Evolutionary conservation across 1,284 basidiomycete genomes (phyloP), one percentile per base, ranked within the genome.

Genomic region (Cystobasidium slooffiae): DNA sequence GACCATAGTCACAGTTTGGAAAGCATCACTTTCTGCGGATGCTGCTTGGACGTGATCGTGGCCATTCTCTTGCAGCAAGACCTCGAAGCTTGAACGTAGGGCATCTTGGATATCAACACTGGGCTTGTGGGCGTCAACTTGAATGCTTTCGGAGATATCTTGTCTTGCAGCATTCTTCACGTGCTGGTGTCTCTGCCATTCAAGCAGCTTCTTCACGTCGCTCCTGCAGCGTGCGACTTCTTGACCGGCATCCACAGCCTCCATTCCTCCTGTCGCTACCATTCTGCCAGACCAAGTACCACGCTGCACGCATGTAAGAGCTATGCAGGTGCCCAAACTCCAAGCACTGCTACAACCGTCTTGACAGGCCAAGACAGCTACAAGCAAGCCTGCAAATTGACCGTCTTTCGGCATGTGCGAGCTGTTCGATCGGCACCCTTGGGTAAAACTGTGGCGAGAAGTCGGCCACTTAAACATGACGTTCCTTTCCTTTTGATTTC

Each of bases 1-100:
- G 14, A 44, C 49, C 39, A 63, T 62, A n/a, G 59, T 37, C 31
- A 72, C 43, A n/a, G 51, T 64, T 51, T 72, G 59, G 51, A 72
- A 72, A 9, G 69, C 69, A 53, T 63, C 58, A 20, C 55, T 49
- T 49, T 63, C 61, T 47, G 43, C 12, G 16, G 47, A 41, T 9
- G 44, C 44, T 37, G 47, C 51, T 20, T n/a, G 43, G 12, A 22
- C 59, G 16, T 53, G 59, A 53, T 49, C 69, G 39, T 31, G 44
- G 8, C 49, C 52, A 37, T 18, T n/a, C 31, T 41, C 37, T 37
- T 20, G 22, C 43, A 63, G 37, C 49, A 72, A 49, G n/a, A 72
- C 46, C 47, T 63, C 49, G 43, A 72, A 64, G 20, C 44, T 64
- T 41, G 47, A 20, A 22, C 39, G n/a, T 9, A 72, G 49, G n/a